phyloP scores from a whole-genome alignment of 805 yeast species.

The Candida saitoana region DNA sequence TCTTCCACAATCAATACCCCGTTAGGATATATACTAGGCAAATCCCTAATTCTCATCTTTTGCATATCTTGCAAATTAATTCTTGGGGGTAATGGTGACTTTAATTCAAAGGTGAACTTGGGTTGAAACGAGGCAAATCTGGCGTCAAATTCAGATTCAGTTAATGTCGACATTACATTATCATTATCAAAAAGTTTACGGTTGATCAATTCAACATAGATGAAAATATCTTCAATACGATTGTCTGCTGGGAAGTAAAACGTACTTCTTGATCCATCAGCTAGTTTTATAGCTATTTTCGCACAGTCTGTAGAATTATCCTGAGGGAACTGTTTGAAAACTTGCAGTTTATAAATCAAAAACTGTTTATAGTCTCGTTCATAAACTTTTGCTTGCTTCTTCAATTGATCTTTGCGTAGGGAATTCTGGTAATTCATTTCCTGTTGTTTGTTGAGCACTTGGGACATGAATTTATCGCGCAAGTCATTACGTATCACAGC shows the following conservation, averaged over 20 bases:
- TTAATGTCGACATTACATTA: constrained; percentile 13
- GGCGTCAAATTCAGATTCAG: constrained; percentile 19
- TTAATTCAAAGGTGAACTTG: constrained; percentile 27
- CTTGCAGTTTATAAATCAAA: constrained; percentile 24
- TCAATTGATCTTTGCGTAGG: constrained; percentile 59
- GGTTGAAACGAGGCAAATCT: constrained; percentile 22
- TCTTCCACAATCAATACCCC: constrained; percentile 60
- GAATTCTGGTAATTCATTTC: constrained; percentile 74
- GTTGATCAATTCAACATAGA: constrained; percentile 30
- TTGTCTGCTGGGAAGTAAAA: constrained; percentile 27
- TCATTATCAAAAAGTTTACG: constrained; percentile 38
- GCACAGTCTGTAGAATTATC: constrained; percentile 31
- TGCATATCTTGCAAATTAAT: constrained; percentile 32
- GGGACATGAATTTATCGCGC: constrained; percentile 54
- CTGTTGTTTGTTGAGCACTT: constrained; percentile 63
- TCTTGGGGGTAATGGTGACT: constrained; percentile 39
- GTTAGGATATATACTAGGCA: constrained; percentile 47
- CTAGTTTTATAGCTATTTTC: constrained; percentile 66
- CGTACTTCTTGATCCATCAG: constrained; percentile 55
- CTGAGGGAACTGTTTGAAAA: constrained; percentile 8
- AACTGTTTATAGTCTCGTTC: constrained; percentile 36
- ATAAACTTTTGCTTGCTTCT: constrained; percentile 28
- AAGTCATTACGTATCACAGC: constrained; percentile 58
- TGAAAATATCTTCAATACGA: constrained; percentile 28
- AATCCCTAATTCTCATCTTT: constrained; percentile 49